These are phyloP conservation scores for Alternaria infectoria DNA, from an alignment of 2,329 filamentous ascomycete species.

Conservation along the genomic window DNA sequence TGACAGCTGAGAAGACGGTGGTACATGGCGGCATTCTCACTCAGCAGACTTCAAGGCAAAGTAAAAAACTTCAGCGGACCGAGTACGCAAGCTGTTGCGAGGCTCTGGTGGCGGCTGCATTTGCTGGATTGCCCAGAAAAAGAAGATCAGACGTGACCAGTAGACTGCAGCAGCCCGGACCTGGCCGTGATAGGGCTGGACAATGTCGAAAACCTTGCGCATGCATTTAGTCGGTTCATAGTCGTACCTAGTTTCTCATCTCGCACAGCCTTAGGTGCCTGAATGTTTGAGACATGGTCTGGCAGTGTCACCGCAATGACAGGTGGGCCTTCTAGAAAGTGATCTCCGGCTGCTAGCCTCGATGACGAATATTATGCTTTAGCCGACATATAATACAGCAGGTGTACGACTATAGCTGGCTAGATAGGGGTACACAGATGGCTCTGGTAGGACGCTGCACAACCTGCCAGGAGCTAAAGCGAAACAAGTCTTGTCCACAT, in stretches of 20 bases:
- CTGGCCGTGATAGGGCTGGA: slow-evolving; percentile 31
- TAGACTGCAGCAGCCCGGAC: slow-evolving; percentile 26
- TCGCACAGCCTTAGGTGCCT: slow-evolving; percentile 4
- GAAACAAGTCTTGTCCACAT: slow-evolving; percentile 8
- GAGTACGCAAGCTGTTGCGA: slow-evolving; percentile 3
- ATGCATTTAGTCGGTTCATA: slow-evolving; percentile 14
- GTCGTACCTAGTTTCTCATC: slow-evolving; percentile 6
- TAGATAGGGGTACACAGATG: slow-evolving; percentile 27
- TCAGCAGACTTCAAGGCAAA: slow-evolving; percentile 21
- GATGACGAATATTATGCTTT: slow-evolving; percentile 35
- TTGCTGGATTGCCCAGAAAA: slow-evolving; percentile 26
- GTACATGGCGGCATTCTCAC: slow-evolving; percentile 25
- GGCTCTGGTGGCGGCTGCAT: slow-evolving; percentile 26
- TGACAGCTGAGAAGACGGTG: slow-evolving; percentile 23
- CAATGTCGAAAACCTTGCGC: slow-evolving; percentile 13
- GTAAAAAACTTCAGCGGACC: slow-evolving; percentile 15
- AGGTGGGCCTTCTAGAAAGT: slow-evolving; percentile 20
- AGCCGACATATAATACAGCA: slow-evolving; percentile 27
- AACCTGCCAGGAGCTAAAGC: slow-evolving; percentile 20
- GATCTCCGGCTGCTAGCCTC: slow-evolving; percentile 19
- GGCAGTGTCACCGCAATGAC: slow-evolving; percentile 5
- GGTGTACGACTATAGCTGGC: slow-evolving; percentile 9
- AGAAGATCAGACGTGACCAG: slow-evolving; percentile 29
- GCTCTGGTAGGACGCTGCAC: slow-evolving; percentile 16
- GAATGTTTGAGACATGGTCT: slow-evolving; percentile 7